phyloP scores from a whole-genome alignment of 495 filamentous ascomycete genomes.

The Neurospora cerealis region DNA sequence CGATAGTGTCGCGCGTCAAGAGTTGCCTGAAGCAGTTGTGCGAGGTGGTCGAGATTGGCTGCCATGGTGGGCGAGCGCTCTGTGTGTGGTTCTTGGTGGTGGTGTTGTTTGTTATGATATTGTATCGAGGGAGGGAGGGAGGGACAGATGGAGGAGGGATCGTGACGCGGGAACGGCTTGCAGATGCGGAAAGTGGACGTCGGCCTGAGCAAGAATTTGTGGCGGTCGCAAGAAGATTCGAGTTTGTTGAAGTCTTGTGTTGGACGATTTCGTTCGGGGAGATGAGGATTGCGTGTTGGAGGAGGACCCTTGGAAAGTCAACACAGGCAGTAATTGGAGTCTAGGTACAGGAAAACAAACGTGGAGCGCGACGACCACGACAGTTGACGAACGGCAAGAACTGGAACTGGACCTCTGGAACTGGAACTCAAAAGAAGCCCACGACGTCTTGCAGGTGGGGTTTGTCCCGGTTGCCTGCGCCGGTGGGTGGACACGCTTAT shows the following conservation, averaged over 20 bases:
- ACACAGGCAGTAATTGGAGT: background rate
- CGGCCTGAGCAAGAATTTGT: background rate
- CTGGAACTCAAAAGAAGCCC: background rate
- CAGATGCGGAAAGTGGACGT: background rate
- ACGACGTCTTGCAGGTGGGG: background rate
- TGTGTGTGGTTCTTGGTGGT: background rate
- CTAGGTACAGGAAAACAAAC: background rate
- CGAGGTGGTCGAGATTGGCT: constrained; percentile 58
- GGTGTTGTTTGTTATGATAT: background rate
- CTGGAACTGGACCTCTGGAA: background rate
- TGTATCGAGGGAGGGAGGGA: background rate
- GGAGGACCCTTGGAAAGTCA: background rate
- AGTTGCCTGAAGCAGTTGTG: constrained; percentile 74
- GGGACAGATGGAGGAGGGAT: background rate
- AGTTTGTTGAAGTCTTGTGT: background rate
- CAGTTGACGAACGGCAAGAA: background rate
- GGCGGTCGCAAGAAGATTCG: background rate
- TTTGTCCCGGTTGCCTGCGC: background rate
- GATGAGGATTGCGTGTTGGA: background rate
- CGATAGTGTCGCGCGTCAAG: constrained; percentile 77
- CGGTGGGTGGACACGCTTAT: background rate
- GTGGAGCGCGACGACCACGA: background rate
- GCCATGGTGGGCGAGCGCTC: constrained; percentile 50
- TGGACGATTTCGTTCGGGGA: background rate
- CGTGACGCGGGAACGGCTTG: background rate